Conservation (phyloP, 306 rosid genomes). For the Vigna mungo region DNA sequence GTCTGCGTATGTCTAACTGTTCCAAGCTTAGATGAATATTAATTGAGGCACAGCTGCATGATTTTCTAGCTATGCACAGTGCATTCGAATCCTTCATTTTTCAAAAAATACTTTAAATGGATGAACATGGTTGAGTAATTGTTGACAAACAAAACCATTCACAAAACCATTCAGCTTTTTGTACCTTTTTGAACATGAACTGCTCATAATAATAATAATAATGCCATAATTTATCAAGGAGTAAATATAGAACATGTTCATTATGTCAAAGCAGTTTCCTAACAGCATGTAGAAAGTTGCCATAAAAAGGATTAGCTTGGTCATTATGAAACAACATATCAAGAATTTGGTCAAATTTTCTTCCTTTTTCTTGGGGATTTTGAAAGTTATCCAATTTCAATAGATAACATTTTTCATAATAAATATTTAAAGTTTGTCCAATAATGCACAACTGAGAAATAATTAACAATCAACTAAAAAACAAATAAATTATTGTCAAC, state of each 20-base stretch:
- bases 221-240: neutral
- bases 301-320: constrained; percentile 6
- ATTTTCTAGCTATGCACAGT: neutral
- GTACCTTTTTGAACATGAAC: neutral
- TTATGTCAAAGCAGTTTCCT: constrained; percentile 6
- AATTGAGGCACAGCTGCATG: neutral
- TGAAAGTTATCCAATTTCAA: neutral
- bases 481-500: neutral
- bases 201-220: neutral
- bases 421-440: neutral
- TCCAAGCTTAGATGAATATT: neutral
- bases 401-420: neutral
- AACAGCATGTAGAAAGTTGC: neutral
- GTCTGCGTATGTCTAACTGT: neutral
- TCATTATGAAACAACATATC: constrained; percentile 1
- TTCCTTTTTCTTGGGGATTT: neutral
- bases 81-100: neutral
- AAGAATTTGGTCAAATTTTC: constrained; percentile 42
- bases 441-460: neutral
- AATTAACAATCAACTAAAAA: neutral
- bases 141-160: neutral
- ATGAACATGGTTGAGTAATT: neutral
- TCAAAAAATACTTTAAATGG: neutral
- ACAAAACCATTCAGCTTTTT: neutral
- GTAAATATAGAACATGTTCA: neutral